Evolutionary conservation across 2,329 filamentous ascomycete species (phyloP).

Genomic region (Epichloe baconii): DNA sequence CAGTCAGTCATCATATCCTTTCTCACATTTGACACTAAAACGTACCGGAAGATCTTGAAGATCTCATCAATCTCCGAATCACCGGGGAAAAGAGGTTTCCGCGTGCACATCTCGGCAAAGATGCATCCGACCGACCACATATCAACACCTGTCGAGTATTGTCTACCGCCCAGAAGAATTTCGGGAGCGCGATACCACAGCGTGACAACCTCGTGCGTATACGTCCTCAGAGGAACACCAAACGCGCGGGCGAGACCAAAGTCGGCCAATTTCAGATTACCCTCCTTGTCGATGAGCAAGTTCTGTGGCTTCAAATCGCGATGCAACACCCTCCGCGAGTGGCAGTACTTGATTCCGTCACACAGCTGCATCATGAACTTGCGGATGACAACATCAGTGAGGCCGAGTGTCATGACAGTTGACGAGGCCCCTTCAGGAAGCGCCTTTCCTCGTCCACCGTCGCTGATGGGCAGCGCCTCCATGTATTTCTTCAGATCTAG

Average conservation of each 20-base stretch:
- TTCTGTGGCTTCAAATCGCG: conserved; percentile 88
- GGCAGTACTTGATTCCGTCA: conserved; percentile 75
- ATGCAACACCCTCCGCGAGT: conserved; percentile 76
- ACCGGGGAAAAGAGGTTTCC: conserved; percentile 83
- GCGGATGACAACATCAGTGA: conserved; percentile 73
- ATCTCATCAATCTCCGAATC: conserved; percentile 53
- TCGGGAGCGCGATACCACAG: conserved; percentile 88
- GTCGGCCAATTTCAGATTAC: conserved; percentile 82
- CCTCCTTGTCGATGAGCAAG: conserved; percentile 71
- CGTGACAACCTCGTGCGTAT: conserved; percentile 90
- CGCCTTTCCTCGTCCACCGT: conserved; percentile 75
- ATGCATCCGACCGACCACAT: conserved; percentile 96
- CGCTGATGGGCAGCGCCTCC: conserved; percentile 73
- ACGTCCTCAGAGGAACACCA: conserved; percentile 79
- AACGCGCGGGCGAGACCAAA: conserved; percentile 84
- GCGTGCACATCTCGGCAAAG: conserved; percentile 92
- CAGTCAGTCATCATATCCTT: neutral
- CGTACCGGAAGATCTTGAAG: conserved; percentile 57
- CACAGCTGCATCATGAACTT: conserved; percentile 88
- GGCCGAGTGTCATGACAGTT: conserved; percentile 51
- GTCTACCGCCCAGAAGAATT: conserved; percentile 77
- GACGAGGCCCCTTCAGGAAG: conserved; percentile 63
- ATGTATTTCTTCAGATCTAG: conserved; percentile 93
- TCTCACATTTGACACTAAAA: neutral
- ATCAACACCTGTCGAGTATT: conserved; percentile 88